These are phyloP conservation scores for Sisymbrium altissimum DNA, from an alignment of 345 rosid species.

Conservation along the genomic window DNA sequence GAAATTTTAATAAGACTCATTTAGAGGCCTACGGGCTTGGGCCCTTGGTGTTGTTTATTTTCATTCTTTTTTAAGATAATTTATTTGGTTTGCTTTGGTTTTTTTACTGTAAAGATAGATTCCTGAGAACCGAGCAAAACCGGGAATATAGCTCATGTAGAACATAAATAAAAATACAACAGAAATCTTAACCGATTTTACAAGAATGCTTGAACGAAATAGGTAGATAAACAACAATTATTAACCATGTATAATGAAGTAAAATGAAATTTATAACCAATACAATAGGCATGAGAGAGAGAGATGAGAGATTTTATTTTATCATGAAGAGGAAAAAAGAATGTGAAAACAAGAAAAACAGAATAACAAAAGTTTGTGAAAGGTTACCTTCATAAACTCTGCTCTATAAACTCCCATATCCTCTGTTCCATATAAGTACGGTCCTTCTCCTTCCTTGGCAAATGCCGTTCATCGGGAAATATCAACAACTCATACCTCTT, in stretches of 20 bases:
- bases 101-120: no score
- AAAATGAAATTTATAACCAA: background rate
- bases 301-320: no score
- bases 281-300: background rate
- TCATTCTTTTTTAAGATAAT: background rate
- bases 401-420: constrained; percentile 85
- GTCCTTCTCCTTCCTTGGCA: constrained; percentile 64
- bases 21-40: background rate
- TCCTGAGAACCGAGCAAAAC: no score
- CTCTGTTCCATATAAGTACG: constrained; percentile 89
- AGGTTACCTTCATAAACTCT: constrained; percentile 44
- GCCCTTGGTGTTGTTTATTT: background rate
- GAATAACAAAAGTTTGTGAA: background rate
- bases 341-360: background rate
- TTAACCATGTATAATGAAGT: background rate
- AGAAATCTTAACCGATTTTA: background rate
- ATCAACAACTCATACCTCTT: constrained; percentile 73
- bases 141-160: background rate
- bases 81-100: no score
- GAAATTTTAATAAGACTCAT: background rate
- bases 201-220: background rate
- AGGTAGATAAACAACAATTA: background rate
- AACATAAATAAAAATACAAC: no score
- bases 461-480: constrained; percentile 88
- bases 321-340: background rate